These are phyloP conservation scores for Suillus ampliporus DNA, from an alignment of 768 basidiomycete genomes.

Conservation along the genomic window DNA sequence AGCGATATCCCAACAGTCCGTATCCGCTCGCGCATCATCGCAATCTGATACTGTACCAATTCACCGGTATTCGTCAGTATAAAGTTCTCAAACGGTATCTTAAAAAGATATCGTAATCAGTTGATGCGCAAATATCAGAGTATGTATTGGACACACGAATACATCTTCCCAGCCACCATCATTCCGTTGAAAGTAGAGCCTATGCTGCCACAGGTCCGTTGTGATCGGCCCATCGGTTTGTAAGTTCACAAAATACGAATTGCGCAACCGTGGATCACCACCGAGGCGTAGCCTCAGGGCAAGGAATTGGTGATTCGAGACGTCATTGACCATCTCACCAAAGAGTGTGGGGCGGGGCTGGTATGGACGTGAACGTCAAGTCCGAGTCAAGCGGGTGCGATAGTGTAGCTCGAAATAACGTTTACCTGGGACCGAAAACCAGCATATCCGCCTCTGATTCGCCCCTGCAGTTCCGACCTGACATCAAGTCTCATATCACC, in stretches of 20 bases:
- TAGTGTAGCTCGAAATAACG: background rate
- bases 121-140: conserved; percentile 16
- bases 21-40: conserved; percentile 77
- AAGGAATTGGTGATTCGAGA: conserved; percentile 80
- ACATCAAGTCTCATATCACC: conserved; percentile 79
- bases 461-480: conserved; percentile 65
- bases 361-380: no score
- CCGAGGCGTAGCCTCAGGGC: conserved; percentile 78
- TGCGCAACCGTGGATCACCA: conserved; percentile 77
- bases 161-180: conserved; percentile 82
- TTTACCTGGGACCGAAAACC: conserved; percentile 85
- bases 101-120: conserved; percentile 18
- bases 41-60: conserved; percentile 69
- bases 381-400: background rate
- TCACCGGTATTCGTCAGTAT: conserved; percentile 78
- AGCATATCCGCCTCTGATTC: conserved; percentile 85
- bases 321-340: conserved; percentile 85
- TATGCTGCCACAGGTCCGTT: conserved; percentile 94
- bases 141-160: conserved; percentile 55
- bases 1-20: conserved; percentile 87
- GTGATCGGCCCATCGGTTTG: conserved; percentile 85
- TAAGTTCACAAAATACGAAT: conserved; percentile 92
- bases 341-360: conserved; percentile 84
- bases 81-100: conserved; percentile 86
- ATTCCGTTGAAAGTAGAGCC: conserved; percentile 74